phyloP scores from a whole-genome alignment of 2,329 filamentous ascomycete genomes.

The Talaromyces albobiverticillius region DNA sequence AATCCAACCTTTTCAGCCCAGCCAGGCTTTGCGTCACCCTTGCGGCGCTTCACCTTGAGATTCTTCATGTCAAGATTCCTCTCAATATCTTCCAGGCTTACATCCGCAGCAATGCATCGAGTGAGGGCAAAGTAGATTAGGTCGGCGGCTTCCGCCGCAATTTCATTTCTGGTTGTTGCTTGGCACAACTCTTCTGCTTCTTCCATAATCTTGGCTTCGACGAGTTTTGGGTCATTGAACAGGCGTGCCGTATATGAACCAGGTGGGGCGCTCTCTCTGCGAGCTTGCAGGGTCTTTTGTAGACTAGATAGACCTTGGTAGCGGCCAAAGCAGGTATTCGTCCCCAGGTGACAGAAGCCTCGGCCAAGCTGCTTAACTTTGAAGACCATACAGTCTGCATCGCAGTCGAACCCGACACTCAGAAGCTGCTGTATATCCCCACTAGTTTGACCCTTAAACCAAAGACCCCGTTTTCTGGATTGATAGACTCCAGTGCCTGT shows the following conservation, averaged over 20 bases:
- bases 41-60: constrained; percentile 88
- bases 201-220: constrained; percentile 96
- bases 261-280: constrained; percentile 76
- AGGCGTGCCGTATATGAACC: constrained; percentile 92
- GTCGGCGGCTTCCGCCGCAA: constrained; percentile 93
- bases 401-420: constrained; percentile 82
- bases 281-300: constrained; percentile 78
- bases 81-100: constrained; percentile 85
- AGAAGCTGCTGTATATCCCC: constrained; percentile 91
- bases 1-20: constrained; percentile 84
- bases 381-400: constrained; percentile 88
- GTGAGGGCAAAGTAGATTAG: constrained; percentile 94
- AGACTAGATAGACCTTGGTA: constrained; percentile 77
- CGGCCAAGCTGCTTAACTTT: constrained; percentile 84
- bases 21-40: constrained; percentile 89
- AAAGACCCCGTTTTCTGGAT: constrained; percentile 89
- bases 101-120: constrained; percentile 80
- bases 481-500: constrained; percentile 88
- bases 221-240: constrained; percentile 85
- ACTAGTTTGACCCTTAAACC: constrained; percentile 94
- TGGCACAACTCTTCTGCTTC: constrained; percentile 94
- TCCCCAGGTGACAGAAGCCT: constrained; percentile 91
- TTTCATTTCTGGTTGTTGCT: constrained; percentile 74
- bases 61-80: constrained; percentile 90
- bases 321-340: constrained; percentile 87